These are phyloP conservation scores for Scedosporium apiospermum DNA, from an alignment of 2,329 filamentous ascomycete genomes.

Conservation along the genomic window DNA sequence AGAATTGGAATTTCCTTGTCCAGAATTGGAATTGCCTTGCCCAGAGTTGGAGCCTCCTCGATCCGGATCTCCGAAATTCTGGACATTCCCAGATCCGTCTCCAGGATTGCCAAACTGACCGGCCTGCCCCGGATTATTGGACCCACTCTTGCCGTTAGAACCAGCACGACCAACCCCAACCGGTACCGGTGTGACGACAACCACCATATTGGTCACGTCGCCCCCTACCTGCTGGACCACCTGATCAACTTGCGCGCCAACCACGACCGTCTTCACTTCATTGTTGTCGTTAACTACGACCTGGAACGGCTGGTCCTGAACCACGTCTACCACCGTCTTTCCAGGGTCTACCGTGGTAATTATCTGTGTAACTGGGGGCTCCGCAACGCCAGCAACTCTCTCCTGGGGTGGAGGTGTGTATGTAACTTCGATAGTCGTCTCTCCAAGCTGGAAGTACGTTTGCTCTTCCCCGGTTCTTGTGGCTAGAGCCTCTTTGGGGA, in stretches of 20 bases:
- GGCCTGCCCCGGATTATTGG: background rate
- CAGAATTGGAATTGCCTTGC: background rate
- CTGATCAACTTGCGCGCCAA: conserved; percentile 3
- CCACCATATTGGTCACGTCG: conserved; percentile 6
- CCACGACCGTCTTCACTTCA: conserved; percentile 8
- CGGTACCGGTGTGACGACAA: conserved; percentile 9
- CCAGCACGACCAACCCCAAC: background rate
- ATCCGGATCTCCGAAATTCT: background rate
- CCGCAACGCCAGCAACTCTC: conserved; percentile 3
- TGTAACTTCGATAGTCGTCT: conserved; percentile 13
- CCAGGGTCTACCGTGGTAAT: conserved; percentile 14
- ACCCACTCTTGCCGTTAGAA: conserved; percentile 2
- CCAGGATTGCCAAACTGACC: background rate
- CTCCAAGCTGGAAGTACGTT: conserved; percentile 11
- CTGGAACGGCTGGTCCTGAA: conserved; percentile 7
- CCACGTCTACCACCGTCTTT: conserved; percentile 9
- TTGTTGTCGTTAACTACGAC: conserved; percentile 8
- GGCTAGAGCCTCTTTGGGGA: background rate
- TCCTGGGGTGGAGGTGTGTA: conserved; percentile 9
- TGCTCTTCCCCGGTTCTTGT: background rate
- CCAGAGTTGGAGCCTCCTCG: background rate
- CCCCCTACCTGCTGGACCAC: conserved; percentile 7
- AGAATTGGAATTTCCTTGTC: background rate
- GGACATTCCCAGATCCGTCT: background rate
- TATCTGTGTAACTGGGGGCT: conserved; percentile 12